A percentile compares a stretch with the other conserved stretches of the same genome.
Conservation (phyloP, 768 basidiomycete species). For the Vishniacozyma victoriae region DNA sequence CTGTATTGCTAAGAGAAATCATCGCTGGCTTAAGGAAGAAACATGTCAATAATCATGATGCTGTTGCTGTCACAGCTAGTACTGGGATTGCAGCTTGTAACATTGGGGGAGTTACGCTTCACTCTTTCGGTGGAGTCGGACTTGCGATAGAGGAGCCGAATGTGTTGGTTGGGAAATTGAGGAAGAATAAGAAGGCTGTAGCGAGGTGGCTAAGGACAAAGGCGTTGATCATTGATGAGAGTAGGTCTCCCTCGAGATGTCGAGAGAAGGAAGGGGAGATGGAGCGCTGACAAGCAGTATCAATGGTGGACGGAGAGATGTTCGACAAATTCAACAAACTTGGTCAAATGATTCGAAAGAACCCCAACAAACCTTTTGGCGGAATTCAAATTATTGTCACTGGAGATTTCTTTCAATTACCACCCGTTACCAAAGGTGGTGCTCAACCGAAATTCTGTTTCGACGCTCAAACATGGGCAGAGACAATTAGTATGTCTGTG, state of each 20-base stretch:
- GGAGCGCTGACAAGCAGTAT: slow-evolving; percentile 56
- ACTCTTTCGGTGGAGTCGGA: slow-evolving; percentile 93
- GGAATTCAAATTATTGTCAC: slow-evolving; percentile 92
- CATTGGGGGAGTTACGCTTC: slow-evolving; percentile 89
- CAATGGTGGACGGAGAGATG: slow-evolving; percentile 80
- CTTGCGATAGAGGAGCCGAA: slow-evolving; percentile 65
- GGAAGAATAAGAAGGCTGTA: slow-evolving; percentile 75
- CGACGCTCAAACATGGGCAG: slow-evolving; percentile 72
- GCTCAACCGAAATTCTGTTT: slow-evolving; percentile 76
- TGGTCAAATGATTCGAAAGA: slow-evolving; percentile 60
- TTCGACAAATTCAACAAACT: slow-evolving; percentile 84
- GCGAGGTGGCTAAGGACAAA: slow-evolving; percentile 76
- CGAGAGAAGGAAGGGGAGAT: neutral
- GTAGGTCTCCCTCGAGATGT: slow-evolving; percentile 49
- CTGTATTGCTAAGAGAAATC: slow-evolving; percentile 85
- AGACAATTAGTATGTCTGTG: slow-evolving; percentile 70
- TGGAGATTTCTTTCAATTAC: slow-evolving; percentile 97
- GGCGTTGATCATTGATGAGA: slow-evolving; percentile 81
- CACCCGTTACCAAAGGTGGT: slow-evolving; percentile 71
- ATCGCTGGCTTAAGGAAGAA: slow-evolving; percentile 65
- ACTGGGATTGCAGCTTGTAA: slow-evolving; percentile 98
- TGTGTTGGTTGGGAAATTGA: slow-evolving; percentile 60
- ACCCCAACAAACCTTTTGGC: slow-evolving; percentile 66
- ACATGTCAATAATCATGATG: slow-evolving; percentile 56
- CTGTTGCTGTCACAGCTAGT: slow-evolving; percentile 87